Percentiles rank a stretch among this genome's conserved stretches.
phyloP scores from a whole-genome alignment of 2,329 filamentous ascomycete species.

The Pseudocercospora cruenta region DNA sequence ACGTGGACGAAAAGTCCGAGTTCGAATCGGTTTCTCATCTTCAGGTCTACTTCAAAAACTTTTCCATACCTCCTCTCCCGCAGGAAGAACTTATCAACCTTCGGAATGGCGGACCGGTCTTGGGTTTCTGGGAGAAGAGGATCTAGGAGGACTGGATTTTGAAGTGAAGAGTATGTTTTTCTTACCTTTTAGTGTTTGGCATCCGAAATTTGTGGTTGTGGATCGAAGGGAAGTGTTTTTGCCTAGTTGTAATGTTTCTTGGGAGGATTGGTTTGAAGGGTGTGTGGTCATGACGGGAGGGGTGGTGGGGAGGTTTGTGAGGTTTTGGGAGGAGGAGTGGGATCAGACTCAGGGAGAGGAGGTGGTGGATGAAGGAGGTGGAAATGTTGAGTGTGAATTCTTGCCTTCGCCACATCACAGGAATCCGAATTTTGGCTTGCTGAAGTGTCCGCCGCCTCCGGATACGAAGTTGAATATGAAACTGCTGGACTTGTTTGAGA shows the following conservation, averaged over 20 bases:
- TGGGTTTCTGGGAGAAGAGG: conserved; percentile 63
- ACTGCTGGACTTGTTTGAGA: conserved; percentile 62
- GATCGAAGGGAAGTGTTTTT: conserved; percentile 69
- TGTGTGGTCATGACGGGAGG: conserved; percentile 69
- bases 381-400: conserved; percentile 60
- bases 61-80: conserved; percentile 66
- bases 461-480: conserved; percentile 70
- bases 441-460: conserved; percentile 58
- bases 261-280: conserved; percentile 86
- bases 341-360: conserved; percentile 39
- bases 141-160: conserved; percentile 66
- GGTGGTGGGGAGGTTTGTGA: conserved; percentile 63
- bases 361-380: background rate
- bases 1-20: conserved; percentile 50
- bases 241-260: conserved; percentile 82
- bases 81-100: conserved; percentile 65
- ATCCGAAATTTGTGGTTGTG: conserved; percentile 79
- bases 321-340: conserved; percentile 75
- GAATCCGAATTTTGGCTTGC: conserved; percentile 63
- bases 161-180: conserved; percentile 78
- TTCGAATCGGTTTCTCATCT: conserved; percentile 78
- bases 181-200: conserved; percentile 81
- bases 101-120: conserved; percentile 66
- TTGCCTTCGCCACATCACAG: conserved; percentile 74
- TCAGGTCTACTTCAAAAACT: conserved; percentile 73